A percentile compares a stretch with the other conserved stretches of the same genome.
Evolutionary conservation across 495 filamentous ascomycete species (phyloP).

Genomic region (Penicillium canariense): DNA sequence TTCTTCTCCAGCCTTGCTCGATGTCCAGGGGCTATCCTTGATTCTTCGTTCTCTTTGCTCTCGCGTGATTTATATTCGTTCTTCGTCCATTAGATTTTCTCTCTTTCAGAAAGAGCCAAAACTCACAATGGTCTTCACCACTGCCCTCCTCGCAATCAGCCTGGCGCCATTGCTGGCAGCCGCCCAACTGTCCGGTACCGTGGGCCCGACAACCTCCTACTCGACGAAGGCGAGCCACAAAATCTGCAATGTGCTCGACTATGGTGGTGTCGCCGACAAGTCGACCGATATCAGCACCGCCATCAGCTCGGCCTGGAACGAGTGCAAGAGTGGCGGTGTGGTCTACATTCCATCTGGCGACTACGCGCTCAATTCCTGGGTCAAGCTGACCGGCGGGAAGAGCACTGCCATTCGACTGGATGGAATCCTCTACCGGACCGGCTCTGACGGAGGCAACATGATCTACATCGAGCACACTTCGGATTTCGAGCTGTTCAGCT

Average conservation of each 20-base stretch:
- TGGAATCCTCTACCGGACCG: constrained; percentile 47
- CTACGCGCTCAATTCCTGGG: constrained; percentile 36
- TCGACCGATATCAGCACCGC: constrained; percentile 47
- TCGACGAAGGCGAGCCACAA: constrained; percentile 32
- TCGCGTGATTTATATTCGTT: not conserved
- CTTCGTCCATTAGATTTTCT: not conserved
- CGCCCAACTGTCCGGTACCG: constrained; percentile 42
- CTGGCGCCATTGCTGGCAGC: constrained; percentile 32
- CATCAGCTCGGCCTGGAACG: constrained; percentile 46
- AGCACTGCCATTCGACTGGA: constrained; percentile 48
- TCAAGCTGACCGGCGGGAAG: constrained; percentile 35
- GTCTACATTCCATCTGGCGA: constrained; percentile 38
- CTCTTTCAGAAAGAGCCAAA: too few species aligned
- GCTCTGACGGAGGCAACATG: constrained; percentile 48
- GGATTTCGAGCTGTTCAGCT: constrained; percentile 52
- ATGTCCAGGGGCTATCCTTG: not conserved
- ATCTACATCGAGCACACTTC: constrained; percentile 46
- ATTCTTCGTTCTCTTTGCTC: not conserved
- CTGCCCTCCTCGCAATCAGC: constrained; percentile 24
- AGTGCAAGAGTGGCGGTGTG: constrained; percentile 38
- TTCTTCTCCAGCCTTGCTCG: not conserved
- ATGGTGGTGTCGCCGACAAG: constrained; percentile 47
- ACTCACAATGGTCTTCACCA: constrained; percentile 4
- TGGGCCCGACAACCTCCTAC: constrained; percentile 44
- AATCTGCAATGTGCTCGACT: constrained; percentile 50